Base-by-base conservation (phyloP, 371 early-diverging fungal species). In the Mortierella sp. region DNA sequence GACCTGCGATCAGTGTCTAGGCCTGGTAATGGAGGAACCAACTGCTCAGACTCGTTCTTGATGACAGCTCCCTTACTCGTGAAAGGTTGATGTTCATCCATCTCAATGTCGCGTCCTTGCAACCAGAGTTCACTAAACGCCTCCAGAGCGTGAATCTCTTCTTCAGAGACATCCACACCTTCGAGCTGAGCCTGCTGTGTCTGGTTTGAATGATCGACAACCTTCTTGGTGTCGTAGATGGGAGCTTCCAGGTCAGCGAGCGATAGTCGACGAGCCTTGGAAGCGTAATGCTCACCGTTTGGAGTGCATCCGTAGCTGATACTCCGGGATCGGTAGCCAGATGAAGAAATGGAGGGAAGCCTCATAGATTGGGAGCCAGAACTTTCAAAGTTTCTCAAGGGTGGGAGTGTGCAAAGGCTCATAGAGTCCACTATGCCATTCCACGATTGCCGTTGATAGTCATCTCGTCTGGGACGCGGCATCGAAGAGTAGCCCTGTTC, bases 141-240 rank as follows among this genome's bases (percentile, higher is more conserved):
- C 42, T 76, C 76, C 31, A 76, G 52, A 8, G 76, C 76, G 23
- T 76, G 70, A 13, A 76, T 68, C 64, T 76, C 76, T 4, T 76
- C 70, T 34, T 68, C 76, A 10, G 76, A 76, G 23, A 76, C 76
- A 46, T 67, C 76, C 2, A 76, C 61, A 4, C 76, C 76, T 19
- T 69, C 76, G 27, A 58, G 57, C 26, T 56, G 58, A 42, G 76
- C 62, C 18, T 62, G 66, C 18, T 66, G 63, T n/a, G 63, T 21
- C 26, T 66, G 50, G 9, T 47, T 59, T 16, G 73, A 62, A 12
- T 73, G 68, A 26, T 64, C 63, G 8, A 67, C 54, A 0, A 61
- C 66, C 55, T 67, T 64, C 49, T 65, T 69, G 43, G 61, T 69
- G 34, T 68, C 70, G 4, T 64, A 50, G 59, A 76, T 76, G 3